Evolutionary conservation across 2,329 filamentous ascomycete species (phyloP).

Genomic region (Trichothecium roseum): DNA sequence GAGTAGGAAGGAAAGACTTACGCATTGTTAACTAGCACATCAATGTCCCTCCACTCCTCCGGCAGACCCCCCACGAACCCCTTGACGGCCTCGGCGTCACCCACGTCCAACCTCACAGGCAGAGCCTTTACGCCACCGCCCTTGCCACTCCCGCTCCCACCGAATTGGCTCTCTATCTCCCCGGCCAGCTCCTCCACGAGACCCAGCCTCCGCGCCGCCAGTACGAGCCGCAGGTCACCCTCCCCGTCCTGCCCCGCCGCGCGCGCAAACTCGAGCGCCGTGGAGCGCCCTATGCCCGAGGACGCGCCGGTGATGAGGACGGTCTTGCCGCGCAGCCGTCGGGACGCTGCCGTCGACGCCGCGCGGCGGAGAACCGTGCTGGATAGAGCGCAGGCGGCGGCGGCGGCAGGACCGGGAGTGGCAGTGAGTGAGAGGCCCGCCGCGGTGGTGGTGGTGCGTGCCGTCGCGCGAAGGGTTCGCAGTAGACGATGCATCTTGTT

Average conservation of each 20-base stretch:
- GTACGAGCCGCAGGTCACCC: slow-evolving; percentile 72
- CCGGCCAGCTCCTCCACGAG: slow-evolving; percentile 63
- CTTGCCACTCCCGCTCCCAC: too few species aligned
- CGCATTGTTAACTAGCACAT: slow-evolving; percentile 95
- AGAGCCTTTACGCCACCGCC: slow-evolving; percentile 73
- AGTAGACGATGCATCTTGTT: too few species aligned
- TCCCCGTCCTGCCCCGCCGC: slow-evolving; percentile 65
- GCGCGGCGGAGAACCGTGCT: neutral
- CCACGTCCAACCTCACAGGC: slow-evolving; percentile 78
- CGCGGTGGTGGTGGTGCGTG: too few species aligned
- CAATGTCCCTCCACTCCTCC: slow-evolving; percentile 71
- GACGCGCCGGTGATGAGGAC: slow-evolving; percentile 86
- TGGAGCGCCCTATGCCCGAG: slow-evolving; percentile 77
- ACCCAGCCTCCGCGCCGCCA: slow-evolving; percentile 83
- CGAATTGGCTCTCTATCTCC: slow-evolving; percentile 68
- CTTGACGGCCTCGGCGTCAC: slow-evolving; percentile 63
- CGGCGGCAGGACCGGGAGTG: slow-evolving; percentile 30
- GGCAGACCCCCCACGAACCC: slow-evolving; percentile 65
- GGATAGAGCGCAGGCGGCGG: neutral
- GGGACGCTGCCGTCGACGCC: slow-evolving; percentile 38
- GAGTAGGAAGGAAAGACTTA: slow-evolving; percentile 31
- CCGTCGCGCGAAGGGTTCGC: too few species aligned
- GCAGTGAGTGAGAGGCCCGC: too few species aligned
- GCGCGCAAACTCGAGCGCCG: slow-evolving; percentile 85
- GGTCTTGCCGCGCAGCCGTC: slow-evolving; percentile 88